Evolutionary conservation across 352 stramenopile genomes (phyloP), one percentile per base, ranked within the genome.

Genomic region (Thalassiosira livingstoniorum): DNA sequence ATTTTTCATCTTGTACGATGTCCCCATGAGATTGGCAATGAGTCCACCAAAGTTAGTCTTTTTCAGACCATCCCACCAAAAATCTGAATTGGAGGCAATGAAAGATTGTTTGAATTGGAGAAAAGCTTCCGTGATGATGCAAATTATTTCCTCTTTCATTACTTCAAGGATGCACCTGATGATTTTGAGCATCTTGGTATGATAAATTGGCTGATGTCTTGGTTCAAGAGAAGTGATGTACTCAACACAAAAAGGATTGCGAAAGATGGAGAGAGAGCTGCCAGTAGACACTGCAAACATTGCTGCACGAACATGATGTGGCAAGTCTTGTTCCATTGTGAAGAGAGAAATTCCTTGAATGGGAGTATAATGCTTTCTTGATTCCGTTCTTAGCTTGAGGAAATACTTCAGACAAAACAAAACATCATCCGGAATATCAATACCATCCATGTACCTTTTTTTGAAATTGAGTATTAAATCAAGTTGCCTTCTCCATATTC

Each of bases 11-110:
- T 25, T 10, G 29, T 75, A 75, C 18, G 27, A 2, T 7, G 29
- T 65, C 13, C 34, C 51, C 47, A 75, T 75, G 23, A 75, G 51
- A 32, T 75, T 75, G n/a, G 39, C 65, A 13, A 73, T 63, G 25
- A 4, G 5, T 5, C 23, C 65, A 27, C 39, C 65, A 73, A 64
- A 73, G 18, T 5, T 39, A 5, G 27, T 23, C 42, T 73, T 64
- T 11, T 37, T 23, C 25, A 34, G 3, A 27, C 31, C 3, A 34
- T 73, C 39, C 10, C 21, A 29, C 65, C 65, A 73, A 57, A 73
- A 73, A 27, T 73, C 65, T 18, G 65, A 73, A 2, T 5, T 73
- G 5, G 65, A 73, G 37, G 39, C 25, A 43, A 73, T 27, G 34
- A 73, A 73, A n/a, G 65, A 64, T 10, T 73, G 7, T 11, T 25